Percentiles rank a stretch among this genome's conserved stretches.
Conservation (phyloP, 2,329 filamentous ascomycete species). For the Trematosphaeria pertusa region DNA sequence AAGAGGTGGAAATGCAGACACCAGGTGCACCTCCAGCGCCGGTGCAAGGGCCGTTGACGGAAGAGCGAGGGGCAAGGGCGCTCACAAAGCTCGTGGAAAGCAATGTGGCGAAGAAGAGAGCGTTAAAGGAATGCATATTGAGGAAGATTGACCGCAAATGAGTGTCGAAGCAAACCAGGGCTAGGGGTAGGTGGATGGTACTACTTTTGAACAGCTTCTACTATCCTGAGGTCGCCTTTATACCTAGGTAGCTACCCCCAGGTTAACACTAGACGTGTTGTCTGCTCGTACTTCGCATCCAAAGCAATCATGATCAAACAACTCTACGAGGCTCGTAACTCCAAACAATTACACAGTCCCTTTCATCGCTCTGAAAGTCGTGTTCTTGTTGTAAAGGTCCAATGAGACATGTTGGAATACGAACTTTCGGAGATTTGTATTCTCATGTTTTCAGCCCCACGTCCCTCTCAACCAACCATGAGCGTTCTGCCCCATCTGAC, state of each 20-base stretch:
- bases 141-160: background rate
- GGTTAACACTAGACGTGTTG: background rate
- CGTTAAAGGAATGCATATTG: conserved; percentile 7
- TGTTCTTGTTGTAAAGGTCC: conserved; percentile 4
- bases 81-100: conserved; percentile 7
- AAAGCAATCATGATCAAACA: background rate
- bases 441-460: too few relatives aligned
- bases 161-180: background rate
- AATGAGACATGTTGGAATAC: conserved; percentile 4
- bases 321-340: background rate
- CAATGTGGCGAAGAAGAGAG: conserved; percentile 2
- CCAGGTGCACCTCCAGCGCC: conserved; percentile 3
- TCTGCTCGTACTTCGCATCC: conserved; percentile 5
- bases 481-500: too few relatives aligned
- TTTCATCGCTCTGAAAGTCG: background rate
- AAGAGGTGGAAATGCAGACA: conserved; percentile 9
- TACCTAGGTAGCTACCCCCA: too few relatives aligned
- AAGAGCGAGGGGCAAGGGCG: conserved; percentile 9
- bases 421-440: conserved; percentile 6
- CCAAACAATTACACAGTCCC: background rate
- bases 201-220: background rate
- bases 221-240: background rate
- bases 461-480: too few relatives aligned
- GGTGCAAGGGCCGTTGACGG: conserved; percentile 7
- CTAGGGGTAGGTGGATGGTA: background rate